Evolutionary conservation across 768 basidiomycete genomes (phyloP), one percentile per base, ranked within the genome.

Genomic region (Multifurca ochricompacta): DNA sequence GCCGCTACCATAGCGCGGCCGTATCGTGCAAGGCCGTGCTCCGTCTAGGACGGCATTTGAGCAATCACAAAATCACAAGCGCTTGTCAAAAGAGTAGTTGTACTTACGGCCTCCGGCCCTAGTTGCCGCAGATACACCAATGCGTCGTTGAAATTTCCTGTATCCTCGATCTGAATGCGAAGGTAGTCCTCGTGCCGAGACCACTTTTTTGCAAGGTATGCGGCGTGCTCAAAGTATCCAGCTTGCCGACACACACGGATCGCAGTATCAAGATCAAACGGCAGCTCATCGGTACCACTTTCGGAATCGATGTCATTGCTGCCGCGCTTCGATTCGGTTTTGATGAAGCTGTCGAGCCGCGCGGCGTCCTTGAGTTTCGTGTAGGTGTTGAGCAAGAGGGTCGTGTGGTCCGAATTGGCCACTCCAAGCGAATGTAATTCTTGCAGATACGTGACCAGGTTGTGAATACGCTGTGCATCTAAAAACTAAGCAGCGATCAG

Each of bases 181-280:
- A 99, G 68, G 68, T 92, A 97, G 61, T 97, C 95, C 63, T 94
- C 91, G 61, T 97, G 92, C 19, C 88, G 71, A 28, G 85, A 82
- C 68, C 92, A 98, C 65, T 91, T 90, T 71, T 83, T 83, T 18
- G 96, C 95, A 14, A 99, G 77, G 66, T 94, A 98, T 1, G 83
- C 81, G 1, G 95, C 95, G 65, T 98, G 95, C 52, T 93, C 86
- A 63, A 90, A 96, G 68, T 95, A 98, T 0, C 92, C 91, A 1
- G 93, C 95, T 68, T 98, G 95, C 25, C 96, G 79, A 64, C 94
- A 97, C 27, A 98, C 95, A 3, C 92, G 81, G 49, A 99, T 97
- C 0, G 93, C 96, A 0, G 96, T 99, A 58, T 95, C 92, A 39
- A 99, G 77, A 66, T 98, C 96, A 66, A 98, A 99, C 0, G 95